Evolutionary conservation across 1,284 basidiomycete genomes (phyloP).

Genomic region (Apiotrichum brassicae): DNA sequence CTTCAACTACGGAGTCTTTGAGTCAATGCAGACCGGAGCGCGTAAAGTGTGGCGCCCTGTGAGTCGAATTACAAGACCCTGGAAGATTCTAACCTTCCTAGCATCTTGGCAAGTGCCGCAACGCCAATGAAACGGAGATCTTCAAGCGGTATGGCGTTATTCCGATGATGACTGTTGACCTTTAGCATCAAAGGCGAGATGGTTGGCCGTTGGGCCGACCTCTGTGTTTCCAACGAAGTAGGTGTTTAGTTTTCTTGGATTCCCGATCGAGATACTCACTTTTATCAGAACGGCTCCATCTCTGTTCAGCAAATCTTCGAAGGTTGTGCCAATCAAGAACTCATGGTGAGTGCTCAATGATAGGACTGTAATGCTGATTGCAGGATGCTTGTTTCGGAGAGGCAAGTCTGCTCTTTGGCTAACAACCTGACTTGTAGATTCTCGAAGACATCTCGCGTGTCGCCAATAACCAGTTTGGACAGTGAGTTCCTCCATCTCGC

Average conservation of each 20-base stretch:
- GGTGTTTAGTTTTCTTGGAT: not conserved
- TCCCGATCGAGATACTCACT: not conserved
- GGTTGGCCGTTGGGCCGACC: slow-evolving; percentile 34
- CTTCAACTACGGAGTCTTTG: slow-evolving; percentile 33
- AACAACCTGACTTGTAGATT: slow-evolving; percentile 23
- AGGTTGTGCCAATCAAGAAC: slow-evolving; percentile 33
- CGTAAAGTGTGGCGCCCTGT: slow-evolving; percentile 41
- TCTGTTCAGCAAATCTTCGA: slow-evolving; percentile 43
- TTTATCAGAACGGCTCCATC: slow-evolving; percentile 37
- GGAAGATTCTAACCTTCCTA: not conserved
- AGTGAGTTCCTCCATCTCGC: slow-evolving; percentile 21
- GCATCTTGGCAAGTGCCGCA: slow-evolving; percentile 41
- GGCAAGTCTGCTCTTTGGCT: slow-evolving; percentile 11
- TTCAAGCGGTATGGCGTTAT: slow-evolving; percentile 24
- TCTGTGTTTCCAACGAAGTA: slow-evolving; percentile 38
- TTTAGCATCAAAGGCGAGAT: slow-evolving; percentile 33
- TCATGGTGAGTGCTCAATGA: slow-evolving; percentile 24
- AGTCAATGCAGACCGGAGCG: slow-evolving; percentile 41
- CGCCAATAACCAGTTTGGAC: slow-evolving; percentile 41
- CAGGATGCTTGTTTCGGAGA: slow-evolving; percentile 38
- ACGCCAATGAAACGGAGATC: slow-evolving; percentile 22
- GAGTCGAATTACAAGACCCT: not conserved
- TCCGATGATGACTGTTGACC: slow-evolving; percentile 5
- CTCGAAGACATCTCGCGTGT: slow-evolving; percentile 31
- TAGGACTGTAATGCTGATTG: not conserved